Base-by-base conservation (phyloP, 2,329 filamentous ascomycete genomes). In the Coleophoma cylindrospora region DNA sequence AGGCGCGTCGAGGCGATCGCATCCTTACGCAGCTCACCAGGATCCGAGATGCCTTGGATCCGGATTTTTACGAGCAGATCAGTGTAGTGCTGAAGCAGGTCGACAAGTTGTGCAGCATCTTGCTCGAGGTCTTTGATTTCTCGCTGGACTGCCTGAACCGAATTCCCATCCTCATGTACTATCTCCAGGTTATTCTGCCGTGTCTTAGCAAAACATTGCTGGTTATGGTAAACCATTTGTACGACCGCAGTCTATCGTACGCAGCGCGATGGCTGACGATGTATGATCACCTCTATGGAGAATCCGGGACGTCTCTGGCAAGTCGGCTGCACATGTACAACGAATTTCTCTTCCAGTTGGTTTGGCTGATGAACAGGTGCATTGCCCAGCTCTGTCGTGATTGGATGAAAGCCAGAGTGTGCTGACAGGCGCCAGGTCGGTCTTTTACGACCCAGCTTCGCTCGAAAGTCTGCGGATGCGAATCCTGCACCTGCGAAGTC, bases 271-370 rank as follows among this genome's bases (percentile, higher is more conserved):
- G 81, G 81, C 71, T 74, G 40, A 73, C 71, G 56, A 83, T 84
- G 78, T 80, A 76, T 59, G 72, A 81, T 61, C 65, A 68, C 5
- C 73, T 84, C 72, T 72, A 70, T 8, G 70, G 74, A 21, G 77
- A 83, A 59, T 73, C 73, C 3, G 73, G 69, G 0, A 70, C 79
- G 33, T 68, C 69, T 6, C 65, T 84, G 2, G 73, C 74, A 1
- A 72, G 75, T 14, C 70, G 79, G 7, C 83, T 84, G 53, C 63
- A 72, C 27, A 69, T 81, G 48, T 83, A 80, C 60, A 80, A 81
- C 54, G 70, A 75, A 47, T 81, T 78, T 54, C 61, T 84, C 43
- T 63, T 66, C 2, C 64, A 75, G 32, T 62, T 83, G 32, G 68
- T 71, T 53, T 71, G 74, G 50, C 67, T 84, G 52, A 63, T 83